Conservation (phyloP, 2,329 filamentous ascomycete species). For the Fusarium sp. region DNA sequence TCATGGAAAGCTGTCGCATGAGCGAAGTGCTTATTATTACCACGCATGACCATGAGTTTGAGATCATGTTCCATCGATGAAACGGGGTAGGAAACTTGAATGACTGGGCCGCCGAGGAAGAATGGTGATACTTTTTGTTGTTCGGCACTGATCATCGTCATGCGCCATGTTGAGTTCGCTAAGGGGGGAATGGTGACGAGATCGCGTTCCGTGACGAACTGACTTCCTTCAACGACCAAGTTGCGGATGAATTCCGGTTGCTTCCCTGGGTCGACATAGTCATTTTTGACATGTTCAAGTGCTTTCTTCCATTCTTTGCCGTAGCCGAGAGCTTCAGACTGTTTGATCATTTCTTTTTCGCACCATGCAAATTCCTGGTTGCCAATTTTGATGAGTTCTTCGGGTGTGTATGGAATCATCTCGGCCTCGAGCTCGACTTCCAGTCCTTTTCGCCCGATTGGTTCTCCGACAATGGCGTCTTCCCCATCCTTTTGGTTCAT, state of each 20-base stretch:
- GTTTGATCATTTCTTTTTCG: slow-evolving; percentile 30
- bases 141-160: slow-evolving; percentile 28
- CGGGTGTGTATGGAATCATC: slow-evolving; percentile 25
- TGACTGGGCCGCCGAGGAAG: slow-evolving; percentile 20
- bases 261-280: slow-evolving; percentile 28
- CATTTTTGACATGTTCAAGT: slow-evolving; percentile 23
- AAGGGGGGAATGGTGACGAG: slow-evolving; percentile 16
- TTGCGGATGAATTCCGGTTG: slow-evolving; percentile 18
- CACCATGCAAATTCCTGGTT: slow-evolving; percentile 32
- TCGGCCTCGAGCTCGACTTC: slow-evolving; percentile 29
- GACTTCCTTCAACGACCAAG: slow-evolving; percentile 24
- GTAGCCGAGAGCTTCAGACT: slow-evolving; percentile 19
- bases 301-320: slow-evolving; percentile 29
- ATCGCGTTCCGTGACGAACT: slow-evolving; percentile 28
- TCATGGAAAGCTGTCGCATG: slow-evolving; percentile 23
- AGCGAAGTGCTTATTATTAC: slow-evolving; percentile 27
- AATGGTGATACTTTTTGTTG: slow-evolving; percentile 21
- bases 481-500: slow-evolving; percentile 19
- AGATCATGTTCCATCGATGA: slow-evolving; percentile 25
- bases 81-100: slow-evolving; percentile 24
- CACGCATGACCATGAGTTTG: slow-evolving; percentile 31
- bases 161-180: slow-evolving; percentile 31
- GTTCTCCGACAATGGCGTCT: slow-evolving; percentile 17
- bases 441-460: slow-evolving; percentile 15
- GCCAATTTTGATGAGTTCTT: slow-evolving; percentile 24